These are phyloP conservation scores for Trichoderma asperelloides DNA, from an alignment of 495 filamentous ascomycete genomes.

Conservation along the genomic window DNA sequence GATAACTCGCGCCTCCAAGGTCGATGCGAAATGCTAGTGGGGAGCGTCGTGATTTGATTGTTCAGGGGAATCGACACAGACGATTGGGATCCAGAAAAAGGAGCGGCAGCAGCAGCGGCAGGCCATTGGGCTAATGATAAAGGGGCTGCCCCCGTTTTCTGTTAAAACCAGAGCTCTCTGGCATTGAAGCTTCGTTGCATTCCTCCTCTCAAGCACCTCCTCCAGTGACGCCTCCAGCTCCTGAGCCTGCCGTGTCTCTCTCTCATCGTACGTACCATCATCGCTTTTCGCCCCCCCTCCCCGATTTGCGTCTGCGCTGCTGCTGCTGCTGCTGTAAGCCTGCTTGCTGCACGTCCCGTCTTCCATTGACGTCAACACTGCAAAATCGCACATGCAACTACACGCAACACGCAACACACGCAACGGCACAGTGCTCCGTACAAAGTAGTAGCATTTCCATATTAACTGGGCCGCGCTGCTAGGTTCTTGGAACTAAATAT, in stretches of 20 bases:
- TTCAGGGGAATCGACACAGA: not conserved
- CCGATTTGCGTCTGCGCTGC: not conserved
- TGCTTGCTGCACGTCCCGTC: not conserved
- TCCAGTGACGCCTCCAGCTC: not conserved
- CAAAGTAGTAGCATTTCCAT: not conserved
- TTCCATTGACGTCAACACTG: constrained; percentile 1
- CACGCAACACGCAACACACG: not conserved
- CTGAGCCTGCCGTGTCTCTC: not conserved
- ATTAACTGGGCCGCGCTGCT: constrained; percentile 5
- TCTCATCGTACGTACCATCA: not conserved
- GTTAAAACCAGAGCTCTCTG: not conserved
- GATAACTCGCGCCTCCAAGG: not conserved
- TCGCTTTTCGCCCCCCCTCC: not conserved
- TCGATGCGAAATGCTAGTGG: constrained; percentile 4
- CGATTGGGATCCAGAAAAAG: constrained; percentile 3
- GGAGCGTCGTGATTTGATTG: not conserved
- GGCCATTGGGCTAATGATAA: not conserved
- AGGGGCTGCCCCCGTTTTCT: not conserved
- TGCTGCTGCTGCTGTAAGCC: not conserved
- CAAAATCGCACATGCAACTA: not conserved
- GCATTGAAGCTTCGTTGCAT: not conserved
- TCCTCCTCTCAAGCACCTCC: not conserved
- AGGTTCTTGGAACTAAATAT: not conserved
- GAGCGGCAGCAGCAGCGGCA: not conserved
- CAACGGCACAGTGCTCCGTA: not conserved